Base-by-base conservation (phyloP, 805 yeast species). In the Lachancea sp. region DNA sequence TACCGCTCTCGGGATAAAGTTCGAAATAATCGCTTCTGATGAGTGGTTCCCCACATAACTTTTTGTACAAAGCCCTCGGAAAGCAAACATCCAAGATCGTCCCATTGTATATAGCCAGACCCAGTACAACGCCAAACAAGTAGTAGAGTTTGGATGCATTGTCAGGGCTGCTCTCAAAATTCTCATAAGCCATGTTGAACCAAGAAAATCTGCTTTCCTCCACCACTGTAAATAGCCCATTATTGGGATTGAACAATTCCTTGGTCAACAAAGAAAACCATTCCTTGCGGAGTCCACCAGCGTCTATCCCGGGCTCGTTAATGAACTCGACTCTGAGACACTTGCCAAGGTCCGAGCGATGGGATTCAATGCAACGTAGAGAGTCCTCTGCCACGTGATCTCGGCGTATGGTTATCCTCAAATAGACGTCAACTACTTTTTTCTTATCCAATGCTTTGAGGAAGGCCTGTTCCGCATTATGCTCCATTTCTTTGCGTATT, bases 241-340 rank as follows among this genome's bases (percentile, higher is more conserved):
- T 76, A 38, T 70, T 68, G 1, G 89, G 84, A 55, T 75, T 76
- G 58, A 90, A 85, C 1, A 91, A 62, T 20, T 82, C 82, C 47
- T 76, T 77, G 1, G 85, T 80, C 33, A 93, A 67, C 33, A 90
- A 65, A 39, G 79, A 69, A 62, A 93, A 90, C 99, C 99, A 91
- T 58, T 91, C 99, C 58, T 89, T 90, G 55, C 83, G 79, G 47
- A 91, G 71, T 0, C 99, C 99, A 2, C 99, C 98, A 0, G 89
- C 97, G 67, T 91, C 99, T 18, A 91, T 77, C 0, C 98, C 99
- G 0, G 90, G 95, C 58, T 91, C 99, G 48, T 81, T 81, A 3
- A 82, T 67, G 61, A 93, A 91, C 55, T 85, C 90, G 8, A 93
- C 82, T 49, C 79, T 74, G 26, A 91, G 64, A 1, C 87, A 76